A percentile compares a stretch with the other conserved stretches of the same genome.
Conservation (phyloP, 495 filamentous ascomycete species). For the Penicillium longicatenatum region DNA sequence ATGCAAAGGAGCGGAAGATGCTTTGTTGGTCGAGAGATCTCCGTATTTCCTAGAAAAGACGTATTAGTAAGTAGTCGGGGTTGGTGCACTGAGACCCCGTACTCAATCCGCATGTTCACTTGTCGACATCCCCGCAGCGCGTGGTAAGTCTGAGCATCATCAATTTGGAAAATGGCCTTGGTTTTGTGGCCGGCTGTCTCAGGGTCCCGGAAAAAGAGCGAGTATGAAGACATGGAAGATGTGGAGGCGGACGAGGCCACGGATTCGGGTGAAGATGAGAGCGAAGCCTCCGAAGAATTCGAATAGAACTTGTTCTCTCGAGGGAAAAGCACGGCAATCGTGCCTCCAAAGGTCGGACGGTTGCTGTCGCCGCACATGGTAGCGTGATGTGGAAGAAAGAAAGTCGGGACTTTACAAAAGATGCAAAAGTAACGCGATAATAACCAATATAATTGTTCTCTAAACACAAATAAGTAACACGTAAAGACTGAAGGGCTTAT, state of each 20-base stretch:
- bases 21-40: constrained; percentile 29
- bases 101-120: constrained; percentile 43
- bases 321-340: constrained; percentile 32
- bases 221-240: constrained; percentile 30
- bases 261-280: constrained; percentile 32
- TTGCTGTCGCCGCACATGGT: constrained; percentile 30
- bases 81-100: constrained; percentile 6
- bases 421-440: neutral
- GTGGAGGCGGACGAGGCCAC: constrained; percentile 21
- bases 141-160: constrained; percentile 26
- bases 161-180: constrained; percentile 32
- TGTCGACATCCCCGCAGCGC: constrained; percentile 13
- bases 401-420: neutral
- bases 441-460: constrained; percentile 2
- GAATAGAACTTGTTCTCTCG: constrained; percentile 18
- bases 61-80: neutral
- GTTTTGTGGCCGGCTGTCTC: constrained; percentile 20
- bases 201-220: constrained; percentile 37
- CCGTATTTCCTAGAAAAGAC: constrained; percentile 33
- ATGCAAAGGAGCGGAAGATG: constrained; percentile 24
- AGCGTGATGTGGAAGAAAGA: neutral
- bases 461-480: neutral
- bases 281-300: constrained; percentile 23
- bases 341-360: constrained; percentile 27
- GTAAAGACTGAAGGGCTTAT: constrained; percentile 5